These are phyloP conservation scores for Puccinellia tenuiflora DNA, from an alignment of 176 grass and related monocot genomes.

Conservation along the genomic window DNA sequence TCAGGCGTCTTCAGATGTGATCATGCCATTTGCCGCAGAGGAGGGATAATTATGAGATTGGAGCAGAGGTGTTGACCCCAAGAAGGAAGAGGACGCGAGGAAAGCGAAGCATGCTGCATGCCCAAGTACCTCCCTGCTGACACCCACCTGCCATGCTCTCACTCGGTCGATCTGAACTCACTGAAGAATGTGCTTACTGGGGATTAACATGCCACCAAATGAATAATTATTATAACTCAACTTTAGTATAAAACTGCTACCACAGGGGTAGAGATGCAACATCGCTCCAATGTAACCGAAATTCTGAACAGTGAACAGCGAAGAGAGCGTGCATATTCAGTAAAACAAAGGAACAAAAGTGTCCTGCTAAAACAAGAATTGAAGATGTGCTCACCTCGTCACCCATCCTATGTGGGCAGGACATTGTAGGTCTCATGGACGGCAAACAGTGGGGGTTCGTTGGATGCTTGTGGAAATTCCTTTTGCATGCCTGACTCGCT, in stretches of 20 bases:
- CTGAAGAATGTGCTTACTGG: not conserved
- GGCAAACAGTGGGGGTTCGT: not conserved
- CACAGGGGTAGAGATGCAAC: not conserved
- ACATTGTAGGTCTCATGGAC: not conserved
- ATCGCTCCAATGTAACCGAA: not conserved
- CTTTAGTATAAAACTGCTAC: not conserved
- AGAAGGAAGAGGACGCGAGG: not conserved
- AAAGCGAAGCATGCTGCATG: slow-evolving; percentile 12
- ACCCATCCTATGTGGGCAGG: not conserved
- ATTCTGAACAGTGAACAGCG: not conserved
- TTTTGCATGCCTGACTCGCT: slow-evolving; percentile 26
- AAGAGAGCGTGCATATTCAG: not conserved
- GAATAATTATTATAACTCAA: not conserved
- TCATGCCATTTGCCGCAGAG: slow-evolving; percentile 20
- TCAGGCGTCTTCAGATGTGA: slow-evolving; percentile 33
- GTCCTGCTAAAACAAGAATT: not conserved
- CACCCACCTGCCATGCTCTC: not conserved
- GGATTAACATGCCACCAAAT: not conserved
- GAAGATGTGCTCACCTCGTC: not conserved
- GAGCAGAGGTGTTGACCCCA: slow-evolving; percentile 4
- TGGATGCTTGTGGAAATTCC: slow-evolving; percentile 36
- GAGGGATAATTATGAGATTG: slow-evolving; percentile 10
- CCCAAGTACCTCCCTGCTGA: slow-evolving; percentile 13
- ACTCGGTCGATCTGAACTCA: not conserved
- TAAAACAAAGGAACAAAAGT: not conserved